phyloP scores from a whole-genome alignment of 2,329 filamentous ascomycete species.

The Diaporthe citrichinensis region DNA sequence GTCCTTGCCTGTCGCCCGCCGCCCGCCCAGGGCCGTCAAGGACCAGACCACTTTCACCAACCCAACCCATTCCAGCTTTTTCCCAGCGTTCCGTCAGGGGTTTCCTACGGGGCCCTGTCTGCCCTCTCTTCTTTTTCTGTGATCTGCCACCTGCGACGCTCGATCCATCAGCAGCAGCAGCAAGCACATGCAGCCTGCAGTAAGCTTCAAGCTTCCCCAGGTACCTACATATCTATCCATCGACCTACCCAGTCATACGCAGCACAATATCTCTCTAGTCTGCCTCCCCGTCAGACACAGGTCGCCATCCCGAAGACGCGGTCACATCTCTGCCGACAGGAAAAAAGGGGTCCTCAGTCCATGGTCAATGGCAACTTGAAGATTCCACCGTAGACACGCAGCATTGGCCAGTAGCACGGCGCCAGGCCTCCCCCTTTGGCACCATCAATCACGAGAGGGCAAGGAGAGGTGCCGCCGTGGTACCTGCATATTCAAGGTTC shows the following conservation, averaged over 20 bases:
- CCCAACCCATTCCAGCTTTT: conserved; percentile 24
- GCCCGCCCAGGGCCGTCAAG: conserved; percentile 11
- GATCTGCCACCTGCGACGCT: conserved; percentile 28
- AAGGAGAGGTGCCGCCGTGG: conserved; percentile 22
- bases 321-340: conserved; percentile 5
- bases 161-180: conserved; percentile 14
- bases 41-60: conserved; percentile 15
- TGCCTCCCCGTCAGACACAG: conserved; percentile 21
- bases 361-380: not conserved
- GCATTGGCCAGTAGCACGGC: conserved; percentile 15
- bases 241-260: not conserved
- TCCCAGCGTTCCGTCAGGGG: conserved; percentile 5
- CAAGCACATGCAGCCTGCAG: not conserved
- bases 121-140: not conserved
- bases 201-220: conserved; percentile 22
- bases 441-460: conserved; percentile 2
- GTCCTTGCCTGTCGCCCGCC: conserved; percentile 14
- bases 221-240: not conserved
- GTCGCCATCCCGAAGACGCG: not conserved
- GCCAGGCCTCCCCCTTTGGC: not conserved
- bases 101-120: not conserved
- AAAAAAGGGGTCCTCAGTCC: conserved; percentile 24
- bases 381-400: not conserved
- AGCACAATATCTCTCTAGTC: conserved; percentile 17
- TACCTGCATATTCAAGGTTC: conserved; percentile 34